A percentile compares a stretch with the other conserved stretches of the same genome.
Conservation (phyloP, 1,284 basidiomycete genomes). For the Irpex sp. region DNA sequence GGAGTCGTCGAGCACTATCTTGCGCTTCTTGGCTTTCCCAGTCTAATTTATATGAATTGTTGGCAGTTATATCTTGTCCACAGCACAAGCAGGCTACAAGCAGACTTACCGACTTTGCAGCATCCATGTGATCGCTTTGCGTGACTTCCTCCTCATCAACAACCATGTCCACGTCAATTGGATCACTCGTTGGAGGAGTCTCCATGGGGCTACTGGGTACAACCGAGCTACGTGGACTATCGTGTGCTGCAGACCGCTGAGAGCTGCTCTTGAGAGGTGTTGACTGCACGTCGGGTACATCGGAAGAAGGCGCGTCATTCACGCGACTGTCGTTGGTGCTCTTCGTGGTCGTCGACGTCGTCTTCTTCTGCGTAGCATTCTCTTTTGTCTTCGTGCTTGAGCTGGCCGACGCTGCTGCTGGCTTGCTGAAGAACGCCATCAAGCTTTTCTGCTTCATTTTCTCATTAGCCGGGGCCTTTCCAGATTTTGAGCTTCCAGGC, state of each 20-base stretch:
- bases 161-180: conserved; percentile 68
- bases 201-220: conserved; percentile 39
- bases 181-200: conserved; percentile 71
- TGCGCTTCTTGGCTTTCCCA: conserved; percentile 51
- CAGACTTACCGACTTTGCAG: conserved; percentile 29
- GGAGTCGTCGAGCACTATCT: conserved; percentile 61
- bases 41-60: conserved; percentile 2
- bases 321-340: conserved; percentile 4
- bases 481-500: conserved; percentile 1
- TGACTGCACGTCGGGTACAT: conserved; percentile 19
- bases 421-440: conserved; percentile 61
- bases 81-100: too few species aligned
- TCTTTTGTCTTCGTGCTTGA: conserved; percentile 22
- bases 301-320: conserved; percentile 19
- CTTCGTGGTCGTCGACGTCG: background rate
- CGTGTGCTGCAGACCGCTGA: conserved; percentile 23
- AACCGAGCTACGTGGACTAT: conserved; percentile 44
- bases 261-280: conserved; percentile 22
- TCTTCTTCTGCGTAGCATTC: conserved; percentile 19
- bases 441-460: conserved; percentile 69
- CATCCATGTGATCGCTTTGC: conserved; percentile 12
- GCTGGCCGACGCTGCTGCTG: conserved; percentile 13
- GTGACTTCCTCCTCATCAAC: conserved; percentile 38
- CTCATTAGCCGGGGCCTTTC: conserved; percentile 16
- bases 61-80: background rate